Evolutionary conservation across 495 filamentous ascomycete species (phyloP), one percentile per base, ranked within the genome.

Genomic region (Cudoniella acicularis): DNA sequence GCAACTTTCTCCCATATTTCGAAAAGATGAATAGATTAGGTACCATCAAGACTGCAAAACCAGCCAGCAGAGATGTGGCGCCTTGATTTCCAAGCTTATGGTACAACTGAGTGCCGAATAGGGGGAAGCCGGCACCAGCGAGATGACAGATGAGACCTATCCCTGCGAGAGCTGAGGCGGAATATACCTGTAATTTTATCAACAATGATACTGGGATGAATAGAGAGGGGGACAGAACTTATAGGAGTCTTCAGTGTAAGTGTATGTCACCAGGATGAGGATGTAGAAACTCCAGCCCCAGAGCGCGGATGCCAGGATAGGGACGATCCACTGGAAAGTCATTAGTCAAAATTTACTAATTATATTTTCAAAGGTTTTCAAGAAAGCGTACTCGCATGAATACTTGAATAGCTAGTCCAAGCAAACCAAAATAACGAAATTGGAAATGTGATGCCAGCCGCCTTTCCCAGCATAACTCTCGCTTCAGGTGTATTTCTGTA

Each of bases 381-480:
- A 21, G n/a, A 47, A 4, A 17, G 43, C 16, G n/a, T 17, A 47
- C 43, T n/a, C 17, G 17, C 43, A n/a, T 47, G 74, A 18, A 80
- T 68, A 51, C 62, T 72, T 6, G 53, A 56, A 49, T 73, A 77
- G 24, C 69, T 74, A 18, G 74, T 76, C 72, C 76, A 78, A 48
- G 72, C 75, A 56, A 78, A 79, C 73, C 74, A 78, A 60, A 79
- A 78, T 9, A 79, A 61, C 41, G 67, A 69, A 50, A 77, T 70
- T 1, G 74, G 72, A 13, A 78, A 72, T 2, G 61, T 64, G 56
- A 71, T 56, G 2, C 65, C 69, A 0, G 67, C 70, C 10, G 67
- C 22, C 49, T 66, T 57, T 0, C 61, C 64, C n/a, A 65, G 2
- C 46, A 66, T 59, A 13, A 78, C 61, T 22, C 76, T 55, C 0